A percentile compares a stretch with the other conserved stretches of the same genome.
These are phyloP conservation scores for Aspergillus carbonarius DNA, from an alignment of 2,329 filamentous ascomycete species.

Conservation along the genomic window DNA sequence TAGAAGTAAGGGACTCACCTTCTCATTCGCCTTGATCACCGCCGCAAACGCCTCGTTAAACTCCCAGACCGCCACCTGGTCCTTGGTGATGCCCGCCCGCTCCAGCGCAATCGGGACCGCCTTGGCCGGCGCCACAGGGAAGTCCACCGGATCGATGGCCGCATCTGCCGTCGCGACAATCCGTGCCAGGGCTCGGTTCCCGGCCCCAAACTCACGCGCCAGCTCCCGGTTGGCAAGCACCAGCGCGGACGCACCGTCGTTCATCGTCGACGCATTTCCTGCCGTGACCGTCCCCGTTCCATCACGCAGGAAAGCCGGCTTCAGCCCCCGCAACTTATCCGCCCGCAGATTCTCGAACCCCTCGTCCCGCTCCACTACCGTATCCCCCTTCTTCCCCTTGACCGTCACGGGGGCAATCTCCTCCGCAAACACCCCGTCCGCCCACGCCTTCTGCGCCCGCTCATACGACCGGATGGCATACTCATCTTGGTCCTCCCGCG, in stretches of 20 bases:
- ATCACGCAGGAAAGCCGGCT: slow-evolving; percentile 85
- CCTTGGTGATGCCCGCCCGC: slow-evolving; percentile 84
- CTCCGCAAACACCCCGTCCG: slow-evolving; percentile 75
- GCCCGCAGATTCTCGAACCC: slow-evolving; percentile 83
- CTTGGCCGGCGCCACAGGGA: slow-evolving; percentile 87
- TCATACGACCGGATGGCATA: slow-evolving; percentile 89
- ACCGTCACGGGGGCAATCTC: slow-evolving; percentile 89
- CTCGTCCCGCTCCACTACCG: slow-evolving; percentile 77
- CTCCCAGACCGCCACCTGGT: slow-evolving; percentile 93
- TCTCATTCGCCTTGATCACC: slow-evolving; percentile 91
- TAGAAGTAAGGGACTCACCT: slow-evolving; percentile 52
- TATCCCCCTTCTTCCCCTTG: slow-evolving; percentile 78
- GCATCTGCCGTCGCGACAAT: slow-evolving; percentile 87
- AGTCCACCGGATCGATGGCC: slow-evolving; percentile 86
- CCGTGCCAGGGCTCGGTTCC: slow-evolving; percentile 79
- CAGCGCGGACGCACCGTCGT: slow-evolving; percentile 88
- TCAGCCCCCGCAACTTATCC: slow-evolving; percentile 81
- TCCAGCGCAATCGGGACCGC: slow-evolving; percentile 87
- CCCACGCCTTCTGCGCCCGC: slow-evolving; percentile 88
- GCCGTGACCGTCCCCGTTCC: slow-evolving; percentile 89
- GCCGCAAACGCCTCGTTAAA: slow-evolving; percentile 98
- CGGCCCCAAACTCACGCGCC: slow-evolving; percentile 73
- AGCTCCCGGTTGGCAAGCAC: slow-evolving; percentile 80
- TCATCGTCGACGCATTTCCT: slow-evolving; percentile 90
- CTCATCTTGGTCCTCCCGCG: slow-evolving; percentile 82